Base-by-base conservation (phyloP, 805 yeast genomes). In the Yarrowia osloensis region DNA sequence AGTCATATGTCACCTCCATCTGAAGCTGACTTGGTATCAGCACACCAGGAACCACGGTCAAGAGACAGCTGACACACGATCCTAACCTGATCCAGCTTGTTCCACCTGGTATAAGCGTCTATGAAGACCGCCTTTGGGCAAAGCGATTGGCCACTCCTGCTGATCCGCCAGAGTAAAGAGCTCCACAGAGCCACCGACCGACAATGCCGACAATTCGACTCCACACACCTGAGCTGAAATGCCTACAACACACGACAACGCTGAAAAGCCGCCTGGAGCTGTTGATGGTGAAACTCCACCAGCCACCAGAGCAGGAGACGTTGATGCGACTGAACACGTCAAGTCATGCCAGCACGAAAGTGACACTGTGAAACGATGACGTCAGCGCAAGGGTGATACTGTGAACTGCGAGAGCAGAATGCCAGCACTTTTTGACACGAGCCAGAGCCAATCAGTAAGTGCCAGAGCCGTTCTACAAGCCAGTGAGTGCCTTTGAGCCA, bases 261-360 rank as follows among this genome's bases (percentile, higher is more conserved):
- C 46, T 40, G 46, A 40, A 40, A 40, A 40, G 46, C 46, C 46
- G 46, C 46, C 46, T 40, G 46, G 46, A 40, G 46, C 46, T 40
- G 46, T 9, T 3, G 26, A 19, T 8, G 46, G 24, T 6, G 26
- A 21, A 21, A 8, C 21, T 33, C 46, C 26, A 40, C 24, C 46
- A 40, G 46, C 46, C 26, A 40, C 46, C 46, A 40, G 46, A 21
- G 46, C 46, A 21, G 46, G 46, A 40, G 46, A 7, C 17, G 46
- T 40, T 5, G 3, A 5, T 3, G 31, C 31, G 31, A 28, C 31
- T 28, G 31, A 28, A 28, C 31, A 28, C 31, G 31, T 28, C 9
- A 28, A 28, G 31, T 42, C 26, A 42, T 21, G 26, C 47, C 47
- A 42, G 47, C 47, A 21, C 26, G 4, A 28, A 7, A 2, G 7